Base-by-base conservation (phyloP, 495 filamentous ascomycete species). In the Haplographium delicatum region DNA sequence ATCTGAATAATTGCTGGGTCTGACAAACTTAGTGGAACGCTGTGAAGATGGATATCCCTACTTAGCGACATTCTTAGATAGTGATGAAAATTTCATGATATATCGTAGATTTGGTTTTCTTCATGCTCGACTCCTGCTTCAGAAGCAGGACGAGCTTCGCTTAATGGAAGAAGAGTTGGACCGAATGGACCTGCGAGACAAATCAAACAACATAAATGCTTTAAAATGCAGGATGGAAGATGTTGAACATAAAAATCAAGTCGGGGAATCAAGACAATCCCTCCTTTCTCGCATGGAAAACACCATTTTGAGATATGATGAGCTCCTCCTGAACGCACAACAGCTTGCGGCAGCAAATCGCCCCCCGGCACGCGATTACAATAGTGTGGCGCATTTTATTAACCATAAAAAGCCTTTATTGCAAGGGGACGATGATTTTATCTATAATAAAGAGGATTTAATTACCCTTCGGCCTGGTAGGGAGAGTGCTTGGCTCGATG, bases 401-500 rank as follows among this genome's bases (percentile, higher is more conserved):
- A 5, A 51, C 1, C 43, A 67, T 40, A 45, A 56, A 20, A 63
- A 61, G 28, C 65, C 68, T 0, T 53, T 70, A 9, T 26, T 51
- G 13, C 33, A 31, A 16, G 52, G 42, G n/a, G 67, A 68, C 35
- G 44, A 41, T 11, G 25, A 44, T 4, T 65, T 63, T 25, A 47
- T 66, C 19, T 33, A 63, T 38, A 49, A 64, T 38, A 52, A 60
- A 37, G 59, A 66, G 10, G 67, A 70, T 30, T 60, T 68, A 25
- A 58, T 70, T 9, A 58, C 67, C 3, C 52, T 71, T 3, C 26
- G 57, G 19, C 62, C 65, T 5, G 58, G 59, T 9, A 53, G 63
- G 46, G 67, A 67, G 31, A 45, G 50, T 48, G 58, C 62, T 35
- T 68, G 67, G 60, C 62, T 71, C 25, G 65, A 69, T 38, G 62